phyloP scores from a whole-genome alignment of 345 rosid genomes.

The Trapa bicornis region DNA sequence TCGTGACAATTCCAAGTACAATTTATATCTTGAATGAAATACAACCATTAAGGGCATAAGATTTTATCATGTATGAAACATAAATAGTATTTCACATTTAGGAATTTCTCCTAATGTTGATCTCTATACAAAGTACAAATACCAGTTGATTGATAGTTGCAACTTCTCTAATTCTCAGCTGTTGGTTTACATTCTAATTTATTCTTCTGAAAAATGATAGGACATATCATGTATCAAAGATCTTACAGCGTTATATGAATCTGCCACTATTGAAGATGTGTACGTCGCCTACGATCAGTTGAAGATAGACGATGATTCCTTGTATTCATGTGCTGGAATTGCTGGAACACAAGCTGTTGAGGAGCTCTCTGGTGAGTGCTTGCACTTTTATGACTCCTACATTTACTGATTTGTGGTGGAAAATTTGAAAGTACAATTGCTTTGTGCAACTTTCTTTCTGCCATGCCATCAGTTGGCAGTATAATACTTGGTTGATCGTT shows the following conservation, averaged over 20 bases:
- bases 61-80: no score
- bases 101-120: background rate
- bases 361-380: constrained; percentile 33
- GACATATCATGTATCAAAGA: constrained; percentile 88
- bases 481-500: background rate
- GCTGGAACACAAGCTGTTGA: constrained; percentile 90
- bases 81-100: no score
- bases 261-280: constrained; percentile 78
- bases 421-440: background rate
- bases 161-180: background rate
- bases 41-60: no score
- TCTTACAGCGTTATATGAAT: constrained; percentile 70
- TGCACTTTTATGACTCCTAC: background rate
- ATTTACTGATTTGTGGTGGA: background rate
- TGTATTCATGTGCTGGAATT: constrained; percentile 87
- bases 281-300: constrained; percentile 79
- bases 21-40: background rate
- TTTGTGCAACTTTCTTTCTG: background rate
- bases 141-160: background rate
- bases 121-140: constrained; percentile 2
- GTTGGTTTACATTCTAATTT: background rate
- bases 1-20: background rate
- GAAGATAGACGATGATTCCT: constrained; percentile 65
- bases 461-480: background rate
- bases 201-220: constrained; percentile 25